Evolutionary conservation across 2,329 filamentous ascomycete species (phyloP).

Genomic region (Penicillium sp.): DNA sequence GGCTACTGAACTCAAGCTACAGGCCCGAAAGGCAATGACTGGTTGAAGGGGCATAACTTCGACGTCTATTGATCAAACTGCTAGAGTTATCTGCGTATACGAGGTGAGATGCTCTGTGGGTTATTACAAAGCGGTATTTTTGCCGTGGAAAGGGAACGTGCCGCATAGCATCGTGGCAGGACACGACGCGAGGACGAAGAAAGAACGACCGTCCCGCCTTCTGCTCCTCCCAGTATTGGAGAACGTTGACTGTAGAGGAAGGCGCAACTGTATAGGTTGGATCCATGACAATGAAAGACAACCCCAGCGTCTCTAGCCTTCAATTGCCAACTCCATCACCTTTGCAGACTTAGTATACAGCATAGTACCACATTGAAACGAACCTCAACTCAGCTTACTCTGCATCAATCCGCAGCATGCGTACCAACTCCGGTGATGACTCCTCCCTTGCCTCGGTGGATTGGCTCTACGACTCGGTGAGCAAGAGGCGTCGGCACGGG

Average conservation of each 20-base stretch:
- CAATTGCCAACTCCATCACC: background rate
- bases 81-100: background rate
- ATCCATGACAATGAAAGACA: background rate
- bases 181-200: background rate
- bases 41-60: too few species aligned
- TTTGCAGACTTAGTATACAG: conserved; percentile 7
- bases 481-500: conserved; percentile 34
- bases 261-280: background rate
- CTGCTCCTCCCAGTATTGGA: background rate
- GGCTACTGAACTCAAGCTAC: background rate
- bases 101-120: background rate
- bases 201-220: background rate
- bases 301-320: background rate
- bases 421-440: background rate
- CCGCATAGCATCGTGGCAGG: background rate
- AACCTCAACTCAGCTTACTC: background rate
- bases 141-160: background rate
- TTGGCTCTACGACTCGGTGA: conserved; percentile 28
- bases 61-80: background rate
- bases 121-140: background rate
- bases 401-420: conserved; percentile 12
- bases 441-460: conserved; percentile 10
- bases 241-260: background rate
- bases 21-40: background rate
- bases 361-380: conserved; percentile 5